Conservation (phyloP, 345 rosid genomes). For the Salix caprea region DNA sequence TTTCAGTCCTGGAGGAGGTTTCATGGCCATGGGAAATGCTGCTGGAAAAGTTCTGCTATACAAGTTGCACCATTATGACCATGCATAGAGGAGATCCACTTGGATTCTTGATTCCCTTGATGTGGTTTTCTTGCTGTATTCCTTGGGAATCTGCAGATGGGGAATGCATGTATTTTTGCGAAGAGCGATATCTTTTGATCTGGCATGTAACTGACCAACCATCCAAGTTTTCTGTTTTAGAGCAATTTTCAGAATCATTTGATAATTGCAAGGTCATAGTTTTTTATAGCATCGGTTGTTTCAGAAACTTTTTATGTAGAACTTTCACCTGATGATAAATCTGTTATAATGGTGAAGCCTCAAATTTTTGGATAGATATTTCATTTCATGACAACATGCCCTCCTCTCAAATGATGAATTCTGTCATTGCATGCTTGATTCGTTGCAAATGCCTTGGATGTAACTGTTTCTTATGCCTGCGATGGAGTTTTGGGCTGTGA, state of each 20-base stretch:
- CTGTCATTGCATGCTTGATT: neutral
- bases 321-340: neutral
- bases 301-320: neutral
- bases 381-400: neutral
- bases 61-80: constrained; percentile 76
- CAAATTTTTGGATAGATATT: neutral
- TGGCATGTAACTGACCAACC: neutral
- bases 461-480: neutral
- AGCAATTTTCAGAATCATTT: neutral
- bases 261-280: neutral
- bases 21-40: constrained; percentile 86
- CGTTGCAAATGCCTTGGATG: neutral
- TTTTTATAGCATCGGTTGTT: neutral
- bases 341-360: neutral
- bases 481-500: neutral
- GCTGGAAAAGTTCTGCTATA: constrained; percentile 76
- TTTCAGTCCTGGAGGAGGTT: constrained; percentile 91
- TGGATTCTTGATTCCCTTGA: neutral
- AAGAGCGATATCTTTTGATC: neutral
- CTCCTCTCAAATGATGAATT: neutral
- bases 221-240: neutral
- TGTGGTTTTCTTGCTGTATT: neutral
- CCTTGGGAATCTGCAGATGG: neutral
- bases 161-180: neutral
- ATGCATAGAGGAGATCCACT: constrained; percentile 40